Evolutionary conservation across 2,329 filamentous ascomycete genomes (phyloP).

Genomic region (Verticillium nubilum): DNA sequence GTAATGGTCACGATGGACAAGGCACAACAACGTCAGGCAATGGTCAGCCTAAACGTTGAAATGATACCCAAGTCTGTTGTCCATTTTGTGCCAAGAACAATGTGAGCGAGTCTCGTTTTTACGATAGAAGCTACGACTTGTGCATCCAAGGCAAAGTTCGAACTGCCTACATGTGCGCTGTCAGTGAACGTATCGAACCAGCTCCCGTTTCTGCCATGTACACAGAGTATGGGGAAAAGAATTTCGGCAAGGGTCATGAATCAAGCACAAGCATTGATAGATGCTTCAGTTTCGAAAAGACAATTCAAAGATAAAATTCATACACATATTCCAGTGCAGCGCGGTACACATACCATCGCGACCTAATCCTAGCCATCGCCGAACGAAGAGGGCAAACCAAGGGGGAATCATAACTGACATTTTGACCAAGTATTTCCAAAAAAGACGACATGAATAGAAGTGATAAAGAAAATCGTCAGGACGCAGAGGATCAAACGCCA

Average conservation of each 20-base stretch:
- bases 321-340: not conserved
- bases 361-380: not conserved
- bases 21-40: conserved; percentile 7
- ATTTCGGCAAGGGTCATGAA: no score
- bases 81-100: not conserved
- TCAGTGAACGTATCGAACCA: no score
- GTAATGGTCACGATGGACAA: conserved; percentile 5
- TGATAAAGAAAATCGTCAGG: no score
- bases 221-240: no score
- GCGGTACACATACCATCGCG: not conserved
- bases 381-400: not conserved
- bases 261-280: not conserved
- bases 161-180: no score
- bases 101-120: no score
- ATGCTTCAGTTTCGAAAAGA: not conserved
- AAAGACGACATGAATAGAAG: no score
- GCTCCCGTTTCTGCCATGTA: no score
- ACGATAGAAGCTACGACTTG: no score
- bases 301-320: not conserved
- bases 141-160: no score
- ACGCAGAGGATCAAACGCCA: conserved; percentile 31
- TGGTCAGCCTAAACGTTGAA: conserved; percentile 17
- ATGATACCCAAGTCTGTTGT: conserved; percentile 33
- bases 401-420: not conserved
- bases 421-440: not conserved